These are phyloP conservation scores for Boletellus ananiceps DNA, from an alignment of 768 basidiomycete genomes.

Conservation along the genomic window DNA sequence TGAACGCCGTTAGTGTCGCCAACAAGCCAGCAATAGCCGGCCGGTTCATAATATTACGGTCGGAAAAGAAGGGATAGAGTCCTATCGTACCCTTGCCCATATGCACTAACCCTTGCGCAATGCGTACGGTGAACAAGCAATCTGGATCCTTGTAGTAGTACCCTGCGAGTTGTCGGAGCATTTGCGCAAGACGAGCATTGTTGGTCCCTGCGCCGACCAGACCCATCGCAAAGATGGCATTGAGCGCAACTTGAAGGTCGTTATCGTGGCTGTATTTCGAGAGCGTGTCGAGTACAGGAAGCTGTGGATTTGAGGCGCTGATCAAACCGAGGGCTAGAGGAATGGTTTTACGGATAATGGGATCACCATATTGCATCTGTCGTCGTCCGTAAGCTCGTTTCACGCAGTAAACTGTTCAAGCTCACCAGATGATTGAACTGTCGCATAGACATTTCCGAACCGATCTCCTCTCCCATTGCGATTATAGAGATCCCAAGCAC, in stretches of 20 bases:
- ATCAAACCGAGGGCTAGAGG: constrained; percentile 94
- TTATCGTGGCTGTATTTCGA: constrained; percentile 99
- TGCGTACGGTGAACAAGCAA: constrained; percentile 91
- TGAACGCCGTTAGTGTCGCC: constrained; percentile 86
- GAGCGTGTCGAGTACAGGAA: constrained; percentile 91
- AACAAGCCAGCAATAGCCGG: constrained; percentile 87
- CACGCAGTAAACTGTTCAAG: constrained; percentile 4
- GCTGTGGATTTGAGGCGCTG: constrained; percentile 92
- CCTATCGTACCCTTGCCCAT: constrained; percentile 99
- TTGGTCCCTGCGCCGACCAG: constrained; percentile 98
- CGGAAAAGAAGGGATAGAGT: constrained; percentile 94
- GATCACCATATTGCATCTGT: constrained; percentile 99
- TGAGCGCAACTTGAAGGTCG: constrained; percentile 92
- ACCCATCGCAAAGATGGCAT: constrained; percentile 98
- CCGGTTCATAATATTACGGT: constrained; percentile 84
- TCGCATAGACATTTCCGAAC: constrained; percentile 94
- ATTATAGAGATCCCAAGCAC: constrained; percentile 92
- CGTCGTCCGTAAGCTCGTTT: constrained; percentile 12
- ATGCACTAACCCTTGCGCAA: constrained; percentile 95
- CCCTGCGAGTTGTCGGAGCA: constrained; percentile 94
- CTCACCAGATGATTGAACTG: constrained; percentile 95
- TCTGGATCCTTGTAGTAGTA: constrained; percentile 98
- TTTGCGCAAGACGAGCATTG: constrained; percentile 94
- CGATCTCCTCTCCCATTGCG: constrained; percentile 97
- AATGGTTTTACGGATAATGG: constrained; percentile 84